These are phyloP conservation scores for Ganoderma multipileum DNA, from an alignment of 1,284 basidiomycete genomes.

Conservation along the genomic window DNA sequence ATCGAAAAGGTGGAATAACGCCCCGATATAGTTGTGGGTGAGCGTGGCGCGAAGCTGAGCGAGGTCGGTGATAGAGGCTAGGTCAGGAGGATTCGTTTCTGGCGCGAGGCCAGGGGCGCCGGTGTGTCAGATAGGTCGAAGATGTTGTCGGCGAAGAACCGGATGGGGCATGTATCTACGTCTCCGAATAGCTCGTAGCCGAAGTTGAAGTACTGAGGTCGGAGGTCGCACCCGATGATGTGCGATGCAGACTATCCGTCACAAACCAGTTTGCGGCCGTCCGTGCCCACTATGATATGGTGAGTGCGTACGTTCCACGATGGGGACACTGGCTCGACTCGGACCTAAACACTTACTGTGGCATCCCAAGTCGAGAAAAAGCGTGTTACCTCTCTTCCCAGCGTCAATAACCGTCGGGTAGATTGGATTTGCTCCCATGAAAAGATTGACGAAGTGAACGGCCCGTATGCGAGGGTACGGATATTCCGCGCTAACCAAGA, in stretches of 20 bases:
- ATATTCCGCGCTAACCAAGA: constrained; percentile 36
- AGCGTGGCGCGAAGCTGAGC: constrained; percentile 32
- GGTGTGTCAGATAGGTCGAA: constrained; percentile 35
- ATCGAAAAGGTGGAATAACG: constrained; percentile 47
- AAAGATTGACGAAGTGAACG: constrained; percentile 42
- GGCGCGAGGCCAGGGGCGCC: neutral
- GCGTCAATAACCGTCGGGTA: constrained; percentile 39
- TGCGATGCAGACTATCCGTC: constrained; percentile 42
- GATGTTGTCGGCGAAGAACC: constrained; percentile 43
- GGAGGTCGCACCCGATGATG: constrained; percentile 43
- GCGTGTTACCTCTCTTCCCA: constrained; percentile 31
- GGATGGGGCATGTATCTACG: constrained; percentile 32
- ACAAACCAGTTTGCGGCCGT: constrained; percentile 41
- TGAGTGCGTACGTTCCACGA: neutral
- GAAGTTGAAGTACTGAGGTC: constrained; percentile 41
- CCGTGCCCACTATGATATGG: constrained; percentile 41
- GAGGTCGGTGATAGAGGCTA: constrained; percentile 26
- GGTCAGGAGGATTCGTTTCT: neutral
- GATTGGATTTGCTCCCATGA: constrained; percentile 38
- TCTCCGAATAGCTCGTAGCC: constrained; percentile 41
- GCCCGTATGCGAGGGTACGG: constrained; percentile 46
- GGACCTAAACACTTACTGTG: constrained; percentile 42
- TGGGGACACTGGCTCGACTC: neutral
- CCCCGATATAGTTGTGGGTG: constrained; percentile 41
- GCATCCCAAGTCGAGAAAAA: constrained; percentile 45